Conservation (phyloP, 1,284 basidiomycete species). For the Sanguinoderma infundibulare region DNA sequence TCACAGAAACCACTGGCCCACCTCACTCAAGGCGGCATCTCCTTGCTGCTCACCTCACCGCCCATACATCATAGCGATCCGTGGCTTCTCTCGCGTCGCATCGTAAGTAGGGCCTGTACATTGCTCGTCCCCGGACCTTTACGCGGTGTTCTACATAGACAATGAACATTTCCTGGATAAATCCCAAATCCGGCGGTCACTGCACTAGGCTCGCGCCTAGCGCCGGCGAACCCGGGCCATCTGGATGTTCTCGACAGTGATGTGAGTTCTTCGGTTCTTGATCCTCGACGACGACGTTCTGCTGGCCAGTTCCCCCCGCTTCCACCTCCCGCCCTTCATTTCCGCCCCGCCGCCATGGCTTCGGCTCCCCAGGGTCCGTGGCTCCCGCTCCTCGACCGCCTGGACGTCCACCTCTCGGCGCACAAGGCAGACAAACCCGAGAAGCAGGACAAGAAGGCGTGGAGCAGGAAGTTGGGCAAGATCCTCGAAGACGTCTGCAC, state of each 20-base stretch:
- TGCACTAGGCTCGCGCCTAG: background rate
- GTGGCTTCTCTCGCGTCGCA: background rate
- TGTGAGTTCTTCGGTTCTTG: background rate
- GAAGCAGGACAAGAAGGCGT: slow-evolving; percentile 6
- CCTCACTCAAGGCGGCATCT: too few relatives aligned
- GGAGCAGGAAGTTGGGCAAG: slow-evolving; percentile 14
- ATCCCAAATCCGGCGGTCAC: background rate
- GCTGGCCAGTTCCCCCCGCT: background rate
- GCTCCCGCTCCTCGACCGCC: slow-evolving; percentile 10
- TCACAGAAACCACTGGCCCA: too few relatives aligned
- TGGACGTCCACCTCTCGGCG: slow-evolving; percentile 6
- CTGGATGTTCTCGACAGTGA: background rate
- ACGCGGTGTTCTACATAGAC: background rate
- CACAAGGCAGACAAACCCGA: slow-evolving; percentile 1
- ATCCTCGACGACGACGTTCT: background rate
- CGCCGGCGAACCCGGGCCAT: background rate
- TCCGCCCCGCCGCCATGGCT: background rate
- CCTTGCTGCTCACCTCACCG: too few relatives aligned
- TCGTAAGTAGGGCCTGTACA: background rate
- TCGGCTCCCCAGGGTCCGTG: slow-evolving; percentile 2
- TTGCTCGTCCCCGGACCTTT: too few relatives aligned
- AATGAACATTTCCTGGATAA: background rate
- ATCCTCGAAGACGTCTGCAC: slow-evolving; percentile 23
- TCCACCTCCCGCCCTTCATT: background rate
- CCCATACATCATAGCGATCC: background rate